Evolutionary conservation across 441 rosid species (phyloP).

Genomic region (Bocquillonia castaneifolia): DNA sequence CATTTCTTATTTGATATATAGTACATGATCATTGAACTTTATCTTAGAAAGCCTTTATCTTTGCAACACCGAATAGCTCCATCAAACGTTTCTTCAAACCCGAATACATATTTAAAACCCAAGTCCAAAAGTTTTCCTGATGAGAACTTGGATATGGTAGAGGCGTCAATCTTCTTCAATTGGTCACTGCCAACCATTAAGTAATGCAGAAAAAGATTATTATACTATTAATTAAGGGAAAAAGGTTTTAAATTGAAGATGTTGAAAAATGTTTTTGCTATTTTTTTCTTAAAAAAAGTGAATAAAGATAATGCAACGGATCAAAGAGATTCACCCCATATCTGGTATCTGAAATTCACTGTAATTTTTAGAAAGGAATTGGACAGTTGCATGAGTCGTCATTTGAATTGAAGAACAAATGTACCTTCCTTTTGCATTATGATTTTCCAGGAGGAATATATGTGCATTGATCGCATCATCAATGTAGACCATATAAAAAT

Average conservation of each 20-base stretch:
- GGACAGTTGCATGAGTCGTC: constrained; percentile 4
- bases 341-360: background rate
- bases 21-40: too few relatives aligned
- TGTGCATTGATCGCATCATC: constrained; percentile 34
- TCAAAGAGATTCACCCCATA: background rate
- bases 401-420: constrained; percentile 23
- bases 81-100: constrained; percentile 1
- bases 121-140: constrained; percentile 5
- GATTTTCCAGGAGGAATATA: constrained; percentile 31
- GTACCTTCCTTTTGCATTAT: constrained; percentile 32
- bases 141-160: background rate
- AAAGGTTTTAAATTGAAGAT: background rate
- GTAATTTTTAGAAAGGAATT: background rate
- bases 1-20: background rate
- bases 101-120: constrained; percentile 5
- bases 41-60: constrained; percentile 1
- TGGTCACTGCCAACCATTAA: background rate
- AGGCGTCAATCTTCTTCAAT: background rate
- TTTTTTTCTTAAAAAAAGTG: background rate
- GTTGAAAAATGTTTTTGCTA: too few relatives aligned
- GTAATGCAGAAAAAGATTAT: background rate
- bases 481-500: constrained; percentile 23
- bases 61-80: constrained; percentile 9
- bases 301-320: background rate
- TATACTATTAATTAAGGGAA: background rate